phyloP scores from a whole-genome alignment of 2,329 filamentous ascomycete genomes.

The Lasiodiplodia sp. region DNA sequence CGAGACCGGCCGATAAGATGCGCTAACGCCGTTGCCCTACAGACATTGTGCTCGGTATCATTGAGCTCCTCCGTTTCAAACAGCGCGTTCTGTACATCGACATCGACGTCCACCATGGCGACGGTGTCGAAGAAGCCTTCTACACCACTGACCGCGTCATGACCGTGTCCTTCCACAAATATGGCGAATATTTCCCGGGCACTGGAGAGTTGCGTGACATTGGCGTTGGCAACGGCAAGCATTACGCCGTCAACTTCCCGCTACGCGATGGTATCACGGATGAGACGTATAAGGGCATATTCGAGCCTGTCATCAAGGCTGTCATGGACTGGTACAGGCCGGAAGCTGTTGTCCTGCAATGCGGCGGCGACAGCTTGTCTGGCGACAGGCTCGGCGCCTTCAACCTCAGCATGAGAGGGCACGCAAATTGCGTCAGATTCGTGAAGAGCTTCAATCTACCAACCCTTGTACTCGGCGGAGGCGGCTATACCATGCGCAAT shows the following conservation, averaged over 20 bases:
- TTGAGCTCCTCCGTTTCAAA: constrained; percentile 69
- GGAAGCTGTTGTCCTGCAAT: constrained; percentile 73
- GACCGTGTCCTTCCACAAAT: constrained; percentile 76
- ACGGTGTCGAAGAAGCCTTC: constrained; percentile 75
- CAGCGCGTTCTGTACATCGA: constrained; percentile 71
- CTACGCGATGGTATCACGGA: constrained; percentile 74
- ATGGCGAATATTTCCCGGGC: constrained; percentile 75
- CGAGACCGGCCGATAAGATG: not conserved
- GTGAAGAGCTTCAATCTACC: constrained; percentile 73
- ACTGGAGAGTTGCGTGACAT: constrained; percentile 74
- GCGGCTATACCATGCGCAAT: constrained; percentile 76
- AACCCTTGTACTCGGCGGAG: constrained; percentile 70
- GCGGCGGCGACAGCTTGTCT: constrained; percentile 71
- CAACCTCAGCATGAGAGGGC: constrained; percentile 74
- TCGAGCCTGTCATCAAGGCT: constrained; percentile 71
- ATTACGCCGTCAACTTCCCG: constrained; percentile 74
- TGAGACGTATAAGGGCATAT: constrained; percentile 71
- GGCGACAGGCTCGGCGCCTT: constrained; percentile 74
- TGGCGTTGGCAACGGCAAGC: constrained; percentile 70
- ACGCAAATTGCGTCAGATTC: constrained; percentile 74
- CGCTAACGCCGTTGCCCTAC: constrained; percentile 22
- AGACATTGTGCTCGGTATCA: constrained; percentile 72
- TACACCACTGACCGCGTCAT: constrained; percentile 76
- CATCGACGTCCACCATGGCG: constrained; percentile 72
- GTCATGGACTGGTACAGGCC: constrained; percentile 75